Evolutionary conservation across 2,329 filamentous ascomycete species (phyloP).

Genomic region (Arthroderma sp.): DNA sequence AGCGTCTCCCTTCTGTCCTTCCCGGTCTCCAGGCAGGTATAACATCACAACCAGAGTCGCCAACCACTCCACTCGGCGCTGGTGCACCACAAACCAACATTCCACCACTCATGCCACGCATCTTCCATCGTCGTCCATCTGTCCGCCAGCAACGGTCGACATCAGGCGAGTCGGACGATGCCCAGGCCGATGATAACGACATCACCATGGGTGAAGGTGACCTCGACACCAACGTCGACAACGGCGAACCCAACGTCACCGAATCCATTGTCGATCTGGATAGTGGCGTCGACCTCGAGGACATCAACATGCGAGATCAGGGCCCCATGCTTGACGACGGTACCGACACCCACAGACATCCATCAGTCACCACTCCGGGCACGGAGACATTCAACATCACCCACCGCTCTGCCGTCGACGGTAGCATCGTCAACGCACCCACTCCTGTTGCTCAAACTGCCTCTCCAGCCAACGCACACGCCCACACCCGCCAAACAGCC

Average conservation of each 20-base stretch:
- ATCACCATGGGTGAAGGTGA: conserved; percentile 60
- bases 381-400: conserved; percentile 89
- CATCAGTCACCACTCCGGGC: conserved; percentile 42
- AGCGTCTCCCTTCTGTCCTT: conserved; percentile 73
- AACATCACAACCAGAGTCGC: conserved; percentile 82
- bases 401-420: conserved; percentile 71
- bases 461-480: conserved; percentile 58
- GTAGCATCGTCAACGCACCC: conserved; percentile 64
- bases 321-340: conserved; percentile 60
- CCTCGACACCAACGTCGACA: conserved; percentile 11
- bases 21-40: conserved; percentile 56
- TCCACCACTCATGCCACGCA: conserved; percentile 45
- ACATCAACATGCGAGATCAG: conserved; percentile 72
- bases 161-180: conserved; percentile 78
- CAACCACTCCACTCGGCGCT: conserved; percentile 68
- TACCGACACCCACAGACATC: conserved; percentile 45
- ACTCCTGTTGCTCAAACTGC: conserved; percentile 57
- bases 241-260: conserved; percentile 32
- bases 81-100: conserved; percentile 39
- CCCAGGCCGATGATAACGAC: conserved; percentile 77
- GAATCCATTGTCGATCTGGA: conserved; percentile 70
- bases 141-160: conserved; percentile 80
- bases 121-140: conserved; percentile 53
- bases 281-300: conserved; percentile 70
- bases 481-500: conserved; percentile 50